These are phyloP conservation scores for Cerioporus squamosus DNA, from an alignment of 1,284 basidiomycete species.

Conservation along the genomic window DNA sequence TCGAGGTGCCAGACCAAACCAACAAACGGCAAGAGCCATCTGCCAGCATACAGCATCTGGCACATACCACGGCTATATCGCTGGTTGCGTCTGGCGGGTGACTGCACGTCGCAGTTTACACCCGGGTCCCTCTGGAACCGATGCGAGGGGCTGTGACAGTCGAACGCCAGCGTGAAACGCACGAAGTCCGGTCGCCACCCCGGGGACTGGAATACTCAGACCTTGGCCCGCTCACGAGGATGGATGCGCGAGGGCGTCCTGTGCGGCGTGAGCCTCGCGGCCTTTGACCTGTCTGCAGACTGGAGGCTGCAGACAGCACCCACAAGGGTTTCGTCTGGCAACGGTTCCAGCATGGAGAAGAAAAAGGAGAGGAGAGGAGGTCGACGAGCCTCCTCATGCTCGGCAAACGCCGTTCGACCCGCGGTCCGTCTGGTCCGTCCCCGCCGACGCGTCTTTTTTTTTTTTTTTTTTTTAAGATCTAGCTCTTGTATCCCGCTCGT, in stretches of 20 bases:
- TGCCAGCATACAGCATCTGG: neutral
- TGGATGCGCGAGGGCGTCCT: neutral
- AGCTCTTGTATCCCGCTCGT: neutral
- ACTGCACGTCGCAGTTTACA: neutral
- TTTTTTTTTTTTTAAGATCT: neutral
- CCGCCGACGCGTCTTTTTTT: too few species aligned
- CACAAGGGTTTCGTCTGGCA: neutral
- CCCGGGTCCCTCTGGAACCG: neutral
- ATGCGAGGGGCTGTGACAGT: too few species aligned
- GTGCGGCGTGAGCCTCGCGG: neutral
- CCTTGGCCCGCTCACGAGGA: slow-evolving; percentile 1
- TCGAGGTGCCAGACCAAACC: neutral
- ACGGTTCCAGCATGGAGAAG: neutral
- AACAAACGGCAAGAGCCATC: neutral
- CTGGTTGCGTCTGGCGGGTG: neutral
- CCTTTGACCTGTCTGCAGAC: neutral
- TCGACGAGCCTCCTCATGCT: neutral
- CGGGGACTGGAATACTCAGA: neutral
- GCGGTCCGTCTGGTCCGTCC: too few species aligned
- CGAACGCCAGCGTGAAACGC: neutral
- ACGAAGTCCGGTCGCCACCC: neutral
- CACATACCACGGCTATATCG: neutral
- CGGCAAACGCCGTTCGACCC: neutral
- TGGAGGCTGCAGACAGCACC: neutral
- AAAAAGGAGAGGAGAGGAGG: neutral